These are phyloP conservation scores for Saraca asoca DNA, from an alignment of 331 rosid species.

Conservation along the genomic window DNA sequence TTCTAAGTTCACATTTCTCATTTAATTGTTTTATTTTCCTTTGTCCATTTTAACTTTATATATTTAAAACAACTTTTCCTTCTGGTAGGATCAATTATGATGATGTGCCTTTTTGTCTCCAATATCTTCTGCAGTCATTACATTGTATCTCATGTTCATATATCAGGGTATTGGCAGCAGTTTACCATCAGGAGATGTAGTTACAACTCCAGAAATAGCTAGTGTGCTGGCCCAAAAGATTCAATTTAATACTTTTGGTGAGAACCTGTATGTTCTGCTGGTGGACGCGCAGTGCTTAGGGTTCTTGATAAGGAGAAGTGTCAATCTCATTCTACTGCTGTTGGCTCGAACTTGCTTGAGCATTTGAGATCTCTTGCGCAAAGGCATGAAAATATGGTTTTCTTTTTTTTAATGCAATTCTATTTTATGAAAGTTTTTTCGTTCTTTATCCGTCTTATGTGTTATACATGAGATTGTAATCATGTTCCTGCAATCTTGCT, in stretches of 20 bases:
- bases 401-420: too few species aligned
- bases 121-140: slow-evolving; percentile 11
- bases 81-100: not conserved
- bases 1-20: not conserved
- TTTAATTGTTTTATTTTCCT: not conserved
- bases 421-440: too few species aligned
- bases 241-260: slow-evolving; percentile 80
- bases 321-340: slow-evolving; percentile 66
- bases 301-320: slow-evolving; percentile 85
- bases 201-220: slow-evolving; percentile 88
- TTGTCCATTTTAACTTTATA: not conserved
- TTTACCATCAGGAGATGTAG: slow-evolving; percentile 81
- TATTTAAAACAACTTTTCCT: slow-evolving; percentile 1
- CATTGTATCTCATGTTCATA: slow-evolving; percentile 25
- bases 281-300: slow-evolving; percentile 77
- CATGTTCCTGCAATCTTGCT: slow-evolving; percentile 27
- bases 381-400: slow-evolving; percentile 59
- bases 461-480: slow-evolving; percentile 11
- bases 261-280: slow-evolving; percentile 89
- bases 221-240: slow-evolving; percentile 67
- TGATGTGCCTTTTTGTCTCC: slow-evolving; percentile 1
- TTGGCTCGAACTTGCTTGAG: slow-evolving; percentile 71
- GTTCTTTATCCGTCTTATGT: not conserved
- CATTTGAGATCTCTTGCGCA: slow-evolving; percentile 66
- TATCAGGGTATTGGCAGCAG: slow-evolving; percentile 88